Base-by-base conservation (phyloP, 108 stramenopile genomes). In the Seminavis robusta region DNA sequence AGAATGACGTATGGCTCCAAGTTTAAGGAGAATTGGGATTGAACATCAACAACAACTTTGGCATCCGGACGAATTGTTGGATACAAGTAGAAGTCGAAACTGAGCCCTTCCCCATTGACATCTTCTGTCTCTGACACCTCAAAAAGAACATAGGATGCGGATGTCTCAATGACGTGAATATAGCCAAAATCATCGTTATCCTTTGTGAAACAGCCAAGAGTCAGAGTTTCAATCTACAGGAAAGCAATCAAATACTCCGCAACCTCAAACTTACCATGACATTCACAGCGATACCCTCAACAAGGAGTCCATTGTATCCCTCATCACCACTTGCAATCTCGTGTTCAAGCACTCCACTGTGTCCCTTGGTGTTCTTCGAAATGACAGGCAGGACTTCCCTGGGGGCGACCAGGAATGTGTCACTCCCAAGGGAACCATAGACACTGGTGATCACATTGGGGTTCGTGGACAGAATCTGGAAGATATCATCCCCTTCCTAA, bases 321-420 rank as follows among this genome's bases (percentile, higher is more conserved):
- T 15, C 27, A 60, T 66, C 71, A 33, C 1, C 36, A 19, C 55
- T 57, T 13, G 57, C 16, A 21, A 72, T 23, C 30, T 23, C 26
- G 40, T 72, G 71, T 40, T 65, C 63, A 29, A 72, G 34, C 16
- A 72, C 59, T 9, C 71, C 71, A 15, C 71, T 55, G 38, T 72
- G 70, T 7, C 69, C 69, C 23, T 61, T 29, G 7, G 63, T 47
- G 40, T 70, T 70, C 43, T 70, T 63, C 11, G 61, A 63, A 13
- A 64, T 42, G 11, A 70, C 61, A 16, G 69, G 61, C 15, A 54
- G 15, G 1, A 70, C 69, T 7, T 40, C 21, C 36, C 33, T 26
- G 44, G 69, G 69, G 25, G 69, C 37, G 1, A 71, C 52, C 0
- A 34, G 20, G 36, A 71, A 71, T 0, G 50, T 53, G 30, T 71